A percentile compares a stretch with the other conserved stretches of the same genome.
phyloP scores from a whole-genome alignment of 768 basidiomycete species.

The Holtermannia corniformis region DNA sequence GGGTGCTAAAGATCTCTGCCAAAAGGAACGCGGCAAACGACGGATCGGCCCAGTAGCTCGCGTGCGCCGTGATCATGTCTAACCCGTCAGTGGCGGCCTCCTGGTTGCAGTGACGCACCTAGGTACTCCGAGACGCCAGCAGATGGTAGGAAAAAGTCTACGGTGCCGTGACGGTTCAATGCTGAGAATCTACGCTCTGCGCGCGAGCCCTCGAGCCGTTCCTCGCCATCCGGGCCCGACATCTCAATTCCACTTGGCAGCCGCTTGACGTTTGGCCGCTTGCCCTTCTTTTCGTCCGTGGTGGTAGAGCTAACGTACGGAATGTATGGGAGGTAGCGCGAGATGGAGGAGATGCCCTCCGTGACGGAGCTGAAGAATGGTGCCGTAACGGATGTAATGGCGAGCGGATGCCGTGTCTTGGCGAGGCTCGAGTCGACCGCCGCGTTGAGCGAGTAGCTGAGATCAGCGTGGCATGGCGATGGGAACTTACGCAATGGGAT shows the following conservation, averaged over 20 bases:
- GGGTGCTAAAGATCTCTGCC: slow-evolving; percentile 43
- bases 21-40: slow-evolving; percentile 44
- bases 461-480: not conserved
- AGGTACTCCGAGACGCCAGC: slow-evolving; percentile 45
- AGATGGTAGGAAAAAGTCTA: slow-evolving; percentile 44
- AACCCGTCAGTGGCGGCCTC: not conserved
- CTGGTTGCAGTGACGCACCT: slow-evolving; percentile 18
- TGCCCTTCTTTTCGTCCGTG: slow-evolving; percentile 18
- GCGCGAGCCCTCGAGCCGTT: slow-evolving; percentile 35
- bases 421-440: slow-evolving; percentile 43
- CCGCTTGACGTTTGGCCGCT: slow-evolving; percentile 35
- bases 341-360: slow-evolving; percentile 35
- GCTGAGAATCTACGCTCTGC: slow-evolving; percentile 44
- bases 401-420: slow-evolving; percentile 24
- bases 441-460: slow-evolving; percentile 44
- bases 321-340: slow-evolving; percentile 31
- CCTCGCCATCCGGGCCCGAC: slow-evolving; percentile 37
- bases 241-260: slow-evolving; percentile 42
- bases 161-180: slow-evolving; percentile 46
- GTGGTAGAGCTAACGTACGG: slow-evolving; percentile 16
- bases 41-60: slow-evolving; percentile 43
- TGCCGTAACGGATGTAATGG: slow-evolving; percentile 38
- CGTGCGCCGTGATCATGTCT: slow-evolving; percentile 42
- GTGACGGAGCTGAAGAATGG: slow-evolving; percentile 40
- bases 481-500: slow-evolving; percentile 42